A percentile compares a stretch with the other conserved stretches of the same genome.
These are phyloP conservation scores for Albophoma yamanashiensis DNA, from an alignment of 2,329 filamentous ascomycete species.

Conservation along the genomic window DNA sequence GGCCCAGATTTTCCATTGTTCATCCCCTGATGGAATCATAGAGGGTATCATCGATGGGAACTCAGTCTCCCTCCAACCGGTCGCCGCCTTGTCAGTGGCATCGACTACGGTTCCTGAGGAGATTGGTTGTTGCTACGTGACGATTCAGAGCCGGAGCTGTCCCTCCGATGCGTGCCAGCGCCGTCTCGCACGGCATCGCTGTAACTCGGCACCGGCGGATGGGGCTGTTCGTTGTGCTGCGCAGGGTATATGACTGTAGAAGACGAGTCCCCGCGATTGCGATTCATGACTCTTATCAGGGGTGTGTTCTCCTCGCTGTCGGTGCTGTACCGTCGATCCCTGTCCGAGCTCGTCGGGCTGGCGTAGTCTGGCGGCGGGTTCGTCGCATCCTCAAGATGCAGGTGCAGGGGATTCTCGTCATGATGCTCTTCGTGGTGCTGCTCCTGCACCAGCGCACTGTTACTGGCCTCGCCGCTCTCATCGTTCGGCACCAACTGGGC, in stretches of 20 bases:
- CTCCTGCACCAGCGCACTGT: slow-evolving; percentile 9
- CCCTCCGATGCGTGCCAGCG: slow-evolving; percentile 15
- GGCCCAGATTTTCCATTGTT: slow-evolving; percentile 1
- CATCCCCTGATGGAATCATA: not conserved
- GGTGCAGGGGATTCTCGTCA: slow-evolving; percentile 25
- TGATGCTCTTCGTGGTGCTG: slow-evolving; percentile 13
- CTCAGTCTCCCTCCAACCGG: not conserved
- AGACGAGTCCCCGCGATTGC: slow-evolving; percentile 39
- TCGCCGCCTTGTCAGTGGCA: not conserved
- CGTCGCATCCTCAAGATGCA: slow-evolving; percentile 41
- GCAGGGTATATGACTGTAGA: slow-evolving; percentile 7
- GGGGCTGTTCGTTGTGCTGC: slow-evolving; percentile 7
- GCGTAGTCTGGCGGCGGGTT: slow-evolving; percentile 63
- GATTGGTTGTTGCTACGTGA: not conserved
- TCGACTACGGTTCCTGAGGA: not conserved
- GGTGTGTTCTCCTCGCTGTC: slow-evolving; percentile 47
- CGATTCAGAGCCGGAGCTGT: slow-evolving; percentile 11
- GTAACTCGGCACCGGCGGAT: slow-evolving; percentile 72
- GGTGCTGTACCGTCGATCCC: slow-evolving; percentile 43
- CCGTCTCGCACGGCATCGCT: slow-evolving; percentile 59
- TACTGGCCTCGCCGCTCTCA: slow-evolving; percentile 52
- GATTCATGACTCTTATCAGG: slow-evolving; percentile 38
- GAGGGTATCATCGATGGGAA: not conserved
- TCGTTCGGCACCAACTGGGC: slow-evolving; percentile 69
- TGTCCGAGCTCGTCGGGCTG: slow-evolving; percentile 52